A percentile compares a stretch with the other conserved stretches of the same genome.
These are phyloP conservation scores for Phalaenopsis aphrodite DNA, from an alignment of 106 monocot genomes.

Conservation along the genomic window DNA sequence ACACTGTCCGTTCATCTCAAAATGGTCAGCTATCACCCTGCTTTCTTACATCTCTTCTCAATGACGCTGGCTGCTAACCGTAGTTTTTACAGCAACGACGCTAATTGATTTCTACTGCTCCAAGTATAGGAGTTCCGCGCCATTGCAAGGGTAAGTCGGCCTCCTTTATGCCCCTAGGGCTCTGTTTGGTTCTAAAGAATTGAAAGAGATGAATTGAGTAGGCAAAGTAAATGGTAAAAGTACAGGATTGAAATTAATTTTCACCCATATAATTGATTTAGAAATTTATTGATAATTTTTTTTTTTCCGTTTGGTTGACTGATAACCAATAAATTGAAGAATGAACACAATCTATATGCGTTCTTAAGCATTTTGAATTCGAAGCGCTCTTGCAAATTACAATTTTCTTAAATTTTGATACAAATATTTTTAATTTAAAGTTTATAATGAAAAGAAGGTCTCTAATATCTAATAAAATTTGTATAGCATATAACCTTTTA, in stretches of 20 bases:
- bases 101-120: conserved; percentile 67
- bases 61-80: not conserved
- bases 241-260: not conserved
- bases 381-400: no score
- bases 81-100: conserved; percentile 20
- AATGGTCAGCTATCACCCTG: conserved; percentile 18
- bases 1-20: conserved; percentile 20
- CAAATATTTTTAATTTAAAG: no score
- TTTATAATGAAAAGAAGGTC: no score
- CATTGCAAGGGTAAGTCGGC: conserved; percentile 41
- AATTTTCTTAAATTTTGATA: no score
- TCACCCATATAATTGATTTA: not conserved
- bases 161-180: not conserved
- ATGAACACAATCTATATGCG: not conserved
- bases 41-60: not conserved
- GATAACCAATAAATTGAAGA: not conserved
- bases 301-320: not conserved
- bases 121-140: conserved; percentile 63
- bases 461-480: no score
- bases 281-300: not conserved
- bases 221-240: not conserved
- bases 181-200: not conserved
- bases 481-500: no score
- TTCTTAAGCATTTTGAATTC: no score
- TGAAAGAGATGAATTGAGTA: not conserved